Evolutionary conservation across 225 moss, liverwort and hornwort genomes (phyloP), one percentile per base, ranked within the genome.

Genomic region (Bryoerythrophyllum caledonicum): DNA sequence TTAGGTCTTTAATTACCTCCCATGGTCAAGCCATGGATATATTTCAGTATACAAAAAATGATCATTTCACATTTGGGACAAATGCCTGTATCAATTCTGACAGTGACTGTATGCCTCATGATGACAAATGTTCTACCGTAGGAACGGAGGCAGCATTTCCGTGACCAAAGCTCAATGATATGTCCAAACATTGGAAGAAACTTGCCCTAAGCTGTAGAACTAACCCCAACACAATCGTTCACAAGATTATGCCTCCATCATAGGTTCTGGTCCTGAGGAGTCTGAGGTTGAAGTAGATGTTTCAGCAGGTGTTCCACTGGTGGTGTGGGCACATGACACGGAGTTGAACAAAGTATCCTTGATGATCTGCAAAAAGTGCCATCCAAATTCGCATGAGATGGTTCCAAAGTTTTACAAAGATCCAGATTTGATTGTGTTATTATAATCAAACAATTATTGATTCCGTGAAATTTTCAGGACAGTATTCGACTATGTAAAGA

Each of bases 291-390:
- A 38, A 72, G 69, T 67, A 59, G 74, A 80, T 20, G 79, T 62
- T 55, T 77, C 80, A 51, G 82, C 62, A 57, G 76, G 61, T 59
- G 80, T 48, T 49, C 67, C 63, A 53, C 43, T 70, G 60, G 79
- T 66, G 37, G 71, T 55, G 34, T 65, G 35, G 72, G 79, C 68
- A 74, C 76, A 60, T 65, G 82, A 78, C 58, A 86, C 86, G 16
- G 83, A 78, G 69, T 89, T 86, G 76, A 86, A 89, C 68, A 86
- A 73, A 20, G 80, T 86, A 74, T 86, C 84, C 67, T 89, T 89
- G 56, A 89, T 89, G 55, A 89, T 82, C 86, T 83, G 76, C 59
- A 64, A 32, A 63, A 73, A 53, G 8, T 56, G 59, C 34, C 71
- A 60, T 75, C 37, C 83, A 61, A 27, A 75, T 87, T 65, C 89